Conservation (phyloP, 768 basidiomycete species). For the Hypsizygus marmoreus region DNA sequence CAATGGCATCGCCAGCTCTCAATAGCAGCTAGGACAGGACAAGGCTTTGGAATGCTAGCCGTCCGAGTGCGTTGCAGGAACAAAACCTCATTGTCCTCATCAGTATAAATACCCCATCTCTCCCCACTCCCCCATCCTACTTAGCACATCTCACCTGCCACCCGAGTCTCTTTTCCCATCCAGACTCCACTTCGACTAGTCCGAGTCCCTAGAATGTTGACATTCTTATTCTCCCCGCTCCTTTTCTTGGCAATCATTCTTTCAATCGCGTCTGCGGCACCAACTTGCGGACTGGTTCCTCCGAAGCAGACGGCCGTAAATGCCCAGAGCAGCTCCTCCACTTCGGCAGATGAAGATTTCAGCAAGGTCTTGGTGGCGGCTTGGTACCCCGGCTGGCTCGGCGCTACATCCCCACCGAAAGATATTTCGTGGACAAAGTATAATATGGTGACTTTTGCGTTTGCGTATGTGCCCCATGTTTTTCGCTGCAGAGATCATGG, state of each 20-base stretch:
- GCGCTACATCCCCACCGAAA: constrained; percentile 37
- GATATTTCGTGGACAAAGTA: constrained; percentile 59
- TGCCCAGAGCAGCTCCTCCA: constrained; percentile 1
- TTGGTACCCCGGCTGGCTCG: constrained; percentile 61
- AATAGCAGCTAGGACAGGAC: too few relatives aligned
- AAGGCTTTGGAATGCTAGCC: too few relatives aligned
- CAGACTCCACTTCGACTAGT: constrained; percentile 5
- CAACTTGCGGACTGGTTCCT: constrained; percentile 35
- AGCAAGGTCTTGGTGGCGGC: constrained; percentile 52
- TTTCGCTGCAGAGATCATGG: background rate
- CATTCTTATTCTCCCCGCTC: constrained; percentile 8
- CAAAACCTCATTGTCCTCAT: background rate
- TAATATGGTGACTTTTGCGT: constrained; percentile 47
- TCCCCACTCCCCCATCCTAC: background rate
- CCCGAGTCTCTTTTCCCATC: constrained; percentile 1
- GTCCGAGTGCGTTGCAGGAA: constrained; percentile 5
- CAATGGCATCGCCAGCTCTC: background rate
- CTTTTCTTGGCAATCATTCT: constrained; percentile 29
- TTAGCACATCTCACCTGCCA: background rate
- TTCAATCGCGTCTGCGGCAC: constrained; percentile 26
- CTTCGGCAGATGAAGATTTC: constrained; percentile 22
- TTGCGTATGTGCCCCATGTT: constrained; percentile 49
- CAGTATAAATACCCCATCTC: constrained; percentile 4
- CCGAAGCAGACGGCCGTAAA: constrained; percentile 16
- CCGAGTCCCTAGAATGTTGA: constrained; percentile 6